A percentile compares a stretch with the other conserved stretches of the same genome.
These are phyloP conservation scores for Tricholoma bakamatsutake DNA, from an alignment of 768 basidiomycete genomes.

Conservation along the genomic window DNA sequence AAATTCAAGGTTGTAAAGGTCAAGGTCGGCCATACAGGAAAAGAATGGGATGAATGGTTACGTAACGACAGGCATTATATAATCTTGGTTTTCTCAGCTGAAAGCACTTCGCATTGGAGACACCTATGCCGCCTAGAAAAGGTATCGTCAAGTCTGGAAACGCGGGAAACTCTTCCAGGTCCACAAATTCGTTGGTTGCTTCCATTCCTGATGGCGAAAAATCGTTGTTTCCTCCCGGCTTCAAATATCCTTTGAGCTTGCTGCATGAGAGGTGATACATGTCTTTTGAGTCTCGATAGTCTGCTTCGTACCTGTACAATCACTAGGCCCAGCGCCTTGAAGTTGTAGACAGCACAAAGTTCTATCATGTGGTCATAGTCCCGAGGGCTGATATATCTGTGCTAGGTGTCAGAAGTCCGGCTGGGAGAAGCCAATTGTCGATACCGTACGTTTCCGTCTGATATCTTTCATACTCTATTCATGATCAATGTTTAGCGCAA, in stretches of 20 bases:
- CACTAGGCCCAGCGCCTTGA: background rate
- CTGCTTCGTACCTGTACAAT: background rate
- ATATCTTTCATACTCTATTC: slow-evolving; percentile 4
- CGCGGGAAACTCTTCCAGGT: slow-evolving; percentile 80
- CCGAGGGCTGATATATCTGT: background rate
- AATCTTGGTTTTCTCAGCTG: too few relatives aligned
- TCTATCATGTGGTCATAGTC: background rate
- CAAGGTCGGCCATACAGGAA: slow-evolving; percentile 53
- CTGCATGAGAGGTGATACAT: slow-evolving; percentile 65
- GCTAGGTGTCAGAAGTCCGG: slow-evolving; percentile 80
- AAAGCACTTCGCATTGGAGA: too few relatives aligned
- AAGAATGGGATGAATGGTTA: background rate
- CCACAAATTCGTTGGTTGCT: slow-evolving; percentile 22
- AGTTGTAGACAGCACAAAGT: background rate
- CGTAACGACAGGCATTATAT: background rate
- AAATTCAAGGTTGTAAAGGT: slow-evolving; percentile 89
- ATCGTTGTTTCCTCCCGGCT: slow-evolving; percentile 77
- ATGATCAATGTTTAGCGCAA: slow-evolving; percentile 32
- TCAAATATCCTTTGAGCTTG: slow-evolving; percentile 75
- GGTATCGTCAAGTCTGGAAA: slow-evolving; percentile 86
- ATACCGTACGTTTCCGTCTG: slow-evolving; percentile 47
- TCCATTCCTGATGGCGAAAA: slow-evolving; percentile 34
- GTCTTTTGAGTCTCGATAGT: background rate
- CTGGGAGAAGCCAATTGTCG: slow-evolving; percentile 82
- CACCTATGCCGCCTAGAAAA: slow-evolving; percentile 52